Evolutionary conservation across 176 grass and related monocot species (phyloP).

Genomic region (Aegilops bicornis): DNA sequence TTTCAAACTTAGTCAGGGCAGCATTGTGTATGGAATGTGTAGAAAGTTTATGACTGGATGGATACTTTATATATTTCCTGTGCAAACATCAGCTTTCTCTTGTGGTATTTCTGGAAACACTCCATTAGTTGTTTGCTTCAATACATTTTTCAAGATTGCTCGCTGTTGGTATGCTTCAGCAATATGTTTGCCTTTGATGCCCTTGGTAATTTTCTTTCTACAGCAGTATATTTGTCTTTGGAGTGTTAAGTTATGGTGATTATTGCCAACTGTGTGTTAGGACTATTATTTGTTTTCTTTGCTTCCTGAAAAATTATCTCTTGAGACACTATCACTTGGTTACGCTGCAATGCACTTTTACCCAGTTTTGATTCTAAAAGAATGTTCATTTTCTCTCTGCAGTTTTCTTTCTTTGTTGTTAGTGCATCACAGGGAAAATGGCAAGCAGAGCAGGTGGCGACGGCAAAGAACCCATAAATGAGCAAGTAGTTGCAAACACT

Average conservation of each 20-base stretch:
- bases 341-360: too few species aligned
- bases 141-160: not conserved
- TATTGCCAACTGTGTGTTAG: not conserved
- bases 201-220: not conserved
- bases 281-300: not conserved
- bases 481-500: too few species aligned
- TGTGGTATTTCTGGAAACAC: not conserved
- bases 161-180: not conserved
- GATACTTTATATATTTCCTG: not conserved
- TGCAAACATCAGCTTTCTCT: not conserved
- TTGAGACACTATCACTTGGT: too few species aligned
- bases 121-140: not conserved
- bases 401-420: too few species aligned
- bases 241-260: not conserved
- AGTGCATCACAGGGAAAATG: too few species aligned
- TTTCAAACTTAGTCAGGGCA: not conserved
- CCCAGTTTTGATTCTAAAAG: too few species aligned
- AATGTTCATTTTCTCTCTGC: too few species aligned
- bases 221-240: not conserved
- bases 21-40: not conserved
- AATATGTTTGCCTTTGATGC: not conserved
- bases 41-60: constrained; percentile 6
- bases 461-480: too few species aligned
- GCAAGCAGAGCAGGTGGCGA: too few species aligned
- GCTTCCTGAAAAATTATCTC: too few species aligned